Base-by-base conservation (phyloP, 1,284 basidiomycete genomes). In the Papiliotrema nemorosa region DNA sequence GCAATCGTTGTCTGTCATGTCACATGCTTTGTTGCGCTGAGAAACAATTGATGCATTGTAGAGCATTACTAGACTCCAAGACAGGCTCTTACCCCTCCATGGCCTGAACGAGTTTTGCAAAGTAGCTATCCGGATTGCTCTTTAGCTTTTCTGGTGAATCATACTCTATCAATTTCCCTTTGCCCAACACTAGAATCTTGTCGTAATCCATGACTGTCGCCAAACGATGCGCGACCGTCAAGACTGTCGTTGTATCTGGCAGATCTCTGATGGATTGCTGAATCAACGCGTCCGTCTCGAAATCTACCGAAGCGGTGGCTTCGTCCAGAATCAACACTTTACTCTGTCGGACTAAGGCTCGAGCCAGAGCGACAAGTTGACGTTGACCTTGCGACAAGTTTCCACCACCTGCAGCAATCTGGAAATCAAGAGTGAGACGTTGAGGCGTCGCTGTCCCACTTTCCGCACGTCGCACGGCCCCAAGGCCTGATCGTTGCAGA, bases 331-430 rank as follows among this genome's bases (percentile, higher is more conserved):
- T 73, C 16, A 81, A 61, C 24, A 82, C 74, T 61, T 77, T 80
- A 50, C 76, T 76, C 49, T 72, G 60, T 51, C 79, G 65, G 1
- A 81, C 73, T 46, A 82, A 71, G 0, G 80, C 81, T 36, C 80
- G 71, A 0, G 81, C 80, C 3, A 81, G 72, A 0, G 79, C 78
- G 16, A 78, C 72, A n/a, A 81, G 82, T 64, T 88, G 86, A 3
- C 85, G 76, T 63, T 88, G 84, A 2, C 86, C 86, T 31, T 86
- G 82, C 1, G 81, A 83, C 25, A 88, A 74, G 62, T 88, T 87
- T 14, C 77, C 69, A 5, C 85, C 85, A 0, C 69, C 74, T 25
- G 69, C 69, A 2, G 72, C 56, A 36, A 75, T 72, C 40, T 62
- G 65, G 9, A 67, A 70, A 47, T 75, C 73, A 31, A 75, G 64